Conservation (phyloP, 1,284 basidiomycete species). For the Porodaedalea pini region DNA sequence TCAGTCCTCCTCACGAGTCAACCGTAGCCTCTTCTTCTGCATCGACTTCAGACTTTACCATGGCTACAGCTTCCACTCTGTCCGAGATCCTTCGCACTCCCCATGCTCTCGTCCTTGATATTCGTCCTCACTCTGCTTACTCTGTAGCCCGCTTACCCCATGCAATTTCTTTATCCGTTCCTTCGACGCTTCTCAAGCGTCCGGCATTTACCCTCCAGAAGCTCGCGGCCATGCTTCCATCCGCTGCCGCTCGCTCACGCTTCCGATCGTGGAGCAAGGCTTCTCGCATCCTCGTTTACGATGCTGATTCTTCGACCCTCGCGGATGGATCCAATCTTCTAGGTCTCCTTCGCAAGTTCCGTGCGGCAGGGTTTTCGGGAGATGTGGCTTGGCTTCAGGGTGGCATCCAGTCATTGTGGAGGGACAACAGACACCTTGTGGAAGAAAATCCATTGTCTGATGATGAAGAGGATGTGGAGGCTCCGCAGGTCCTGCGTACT, state of each 20-base stretch:
- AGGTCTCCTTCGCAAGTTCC: conserved; percentile 84
- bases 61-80: conserved; percentile 34
- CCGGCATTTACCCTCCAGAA: conserved; percentile 77
- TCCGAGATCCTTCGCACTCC: conserved; percentile 31
- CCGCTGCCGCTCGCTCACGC: conserved; percentile 48
- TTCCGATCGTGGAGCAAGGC: conserved; percentile 60
- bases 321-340: conserved; percentile 67
- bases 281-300: conserved; percentile 72
- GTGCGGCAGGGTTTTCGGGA: conserved; percentile 60
- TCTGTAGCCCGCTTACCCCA: conserved; percentile 59
- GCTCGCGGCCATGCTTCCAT: conserved; percentile 72
- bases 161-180: conserved; percentile 88
- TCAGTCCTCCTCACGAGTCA: not conserved
- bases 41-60: conserved; percentile 27
- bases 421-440: conserved; percentile 49
- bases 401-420: conserved; percentile 71
- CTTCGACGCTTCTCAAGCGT: conserved; percentile 90
- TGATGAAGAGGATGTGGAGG: conserved; percentile 45
- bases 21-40: not conserved
- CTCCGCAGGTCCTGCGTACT: conserved; percentile 26
- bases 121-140: conserved; percentile 79
- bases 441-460: conserved; percentile 47
- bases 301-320: conserved; percentile 66
- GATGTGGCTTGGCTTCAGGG: conserved; percentile 76
- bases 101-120: conserved; percentile 69